Conservation (phyloP, 208 protist species). For the Kentomonas sorsogonicus region DNA sequence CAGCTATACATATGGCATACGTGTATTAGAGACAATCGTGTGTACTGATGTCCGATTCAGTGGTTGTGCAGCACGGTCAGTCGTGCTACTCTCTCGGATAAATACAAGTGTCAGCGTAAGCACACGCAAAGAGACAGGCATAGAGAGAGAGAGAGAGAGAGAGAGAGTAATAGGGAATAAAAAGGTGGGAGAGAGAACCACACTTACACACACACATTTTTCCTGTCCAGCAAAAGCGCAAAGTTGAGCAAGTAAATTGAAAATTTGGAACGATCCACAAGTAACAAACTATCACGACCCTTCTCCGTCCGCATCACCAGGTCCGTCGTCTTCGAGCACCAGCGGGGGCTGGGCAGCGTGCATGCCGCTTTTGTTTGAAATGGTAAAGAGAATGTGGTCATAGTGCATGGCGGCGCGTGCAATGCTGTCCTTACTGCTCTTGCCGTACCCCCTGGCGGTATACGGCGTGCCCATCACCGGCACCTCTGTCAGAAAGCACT, state of each 20-base stretch:
- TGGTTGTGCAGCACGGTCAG: no score
- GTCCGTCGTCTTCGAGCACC: no score
- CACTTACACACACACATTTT: slow-evolving; percentile 1
- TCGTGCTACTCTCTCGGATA: no score
- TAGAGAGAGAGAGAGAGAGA: slow-evolving; percentile 2
- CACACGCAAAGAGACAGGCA: slow-evolving; percentile 9
- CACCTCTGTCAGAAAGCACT: slow-evolving; percentile 35
- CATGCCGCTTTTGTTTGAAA: no score
- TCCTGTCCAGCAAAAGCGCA: no score
- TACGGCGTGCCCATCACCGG: slow-evolving; percentile 67
- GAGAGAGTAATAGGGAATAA: slow-evolving; percentile 4
- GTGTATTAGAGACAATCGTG: no score
- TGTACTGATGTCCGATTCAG: background rate
- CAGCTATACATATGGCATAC: no score
- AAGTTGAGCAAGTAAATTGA: no score
- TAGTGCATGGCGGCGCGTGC: slow-evolving; percentile 73
- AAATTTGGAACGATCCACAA: no score
- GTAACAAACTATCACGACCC: no score
- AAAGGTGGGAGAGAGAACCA: background rate
- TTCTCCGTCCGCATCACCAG: no score
- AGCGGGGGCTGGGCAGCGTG: no score
- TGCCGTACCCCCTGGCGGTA: slow-evolving; percentile 44
- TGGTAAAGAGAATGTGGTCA: slow-evolving; percentile 63
- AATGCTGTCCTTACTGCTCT: slow-evolving; percentile 26
- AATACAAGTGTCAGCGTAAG: slow-evolving; percentile 9